Evolutionary conservation across 306 rosid genomes (phyloP).

Genomic region (Vachellia pachyceras): DNA sequence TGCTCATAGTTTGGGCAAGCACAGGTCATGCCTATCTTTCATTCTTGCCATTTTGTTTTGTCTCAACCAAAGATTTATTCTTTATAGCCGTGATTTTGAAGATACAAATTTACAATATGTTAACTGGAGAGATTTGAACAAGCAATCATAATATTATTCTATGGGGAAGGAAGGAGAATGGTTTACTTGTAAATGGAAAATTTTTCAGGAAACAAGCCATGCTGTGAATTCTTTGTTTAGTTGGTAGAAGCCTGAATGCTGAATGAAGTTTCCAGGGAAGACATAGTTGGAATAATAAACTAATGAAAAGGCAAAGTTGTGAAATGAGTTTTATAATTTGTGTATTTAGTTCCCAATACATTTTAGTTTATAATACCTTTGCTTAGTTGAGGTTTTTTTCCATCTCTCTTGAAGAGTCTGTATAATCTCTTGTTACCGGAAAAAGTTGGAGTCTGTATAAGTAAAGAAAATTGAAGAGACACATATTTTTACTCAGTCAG

Average conservation of each 20-base stretch:
- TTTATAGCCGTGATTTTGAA: background rate
- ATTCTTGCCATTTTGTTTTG: background rate
- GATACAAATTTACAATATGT: background rate
- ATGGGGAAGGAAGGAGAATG: background rate
- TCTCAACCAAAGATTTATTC: background rate
- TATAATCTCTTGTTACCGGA: too few relatives aligned
- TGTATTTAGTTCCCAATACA: background rate
- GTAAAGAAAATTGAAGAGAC: constrained; percentile 3
- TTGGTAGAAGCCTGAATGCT: background rate
- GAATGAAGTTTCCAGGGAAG: background rate
- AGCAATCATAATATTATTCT: background rate
- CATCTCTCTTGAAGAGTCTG: background rate
- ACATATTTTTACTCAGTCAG: background rate
- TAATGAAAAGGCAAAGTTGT: background rate
- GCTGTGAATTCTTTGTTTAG: constrained; percentile 4
- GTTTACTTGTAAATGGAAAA: background rate
- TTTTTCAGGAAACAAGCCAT: background rate
- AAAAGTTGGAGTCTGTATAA: background rate
- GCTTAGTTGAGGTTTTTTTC: constrained; percentile 4
- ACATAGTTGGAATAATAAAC: background rate
- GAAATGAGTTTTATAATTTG: background rate
- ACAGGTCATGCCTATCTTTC: background rate
- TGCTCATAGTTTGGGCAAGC: constrained; percentile 77
- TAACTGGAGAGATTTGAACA: background rate
- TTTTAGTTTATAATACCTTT: background rate